Evolutionary conservation across 345 rosid species (phyloP).

Genomic region (Heritiera fomes): DNA sequence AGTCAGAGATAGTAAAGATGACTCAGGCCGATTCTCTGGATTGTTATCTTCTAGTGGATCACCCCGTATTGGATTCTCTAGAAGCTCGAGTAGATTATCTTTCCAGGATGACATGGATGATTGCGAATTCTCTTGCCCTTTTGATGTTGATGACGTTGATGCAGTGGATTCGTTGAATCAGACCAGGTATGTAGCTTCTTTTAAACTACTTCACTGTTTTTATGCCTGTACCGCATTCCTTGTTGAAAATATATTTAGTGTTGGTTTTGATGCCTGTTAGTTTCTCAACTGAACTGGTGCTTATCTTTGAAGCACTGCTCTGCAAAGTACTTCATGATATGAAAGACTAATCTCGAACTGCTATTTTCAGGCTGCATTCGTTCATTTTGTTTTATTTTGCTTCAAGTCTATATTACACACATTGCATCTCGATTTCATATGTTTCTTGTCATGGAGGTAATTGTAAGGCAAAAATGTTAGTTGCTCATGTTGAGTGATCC

Average conservation of each 20-base stretch:
- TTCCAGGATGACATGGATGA: conserved; percentile 79
- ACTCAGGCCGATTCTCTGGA: conserved; percentile 86
- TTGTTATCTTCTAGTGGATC: conserved; percentile 84
- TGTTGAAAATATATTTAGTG: neutral
- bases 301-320: conserved; percentile 11
- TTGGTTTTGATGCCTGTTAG: neutral
- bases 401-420: neutral
- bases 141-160: conserved; percentile 84
- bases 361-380: conserved; percentile 1
- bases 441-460: conserved; percentile 8
- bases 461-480: neutral
- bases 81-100: conserved; percentile 85
- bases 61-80: conserved; percentile 74
- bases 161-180: conserved; percentile 44
- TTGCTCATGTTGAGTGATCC: neutral
- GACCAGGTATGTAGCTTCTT: conserved; percentile 46
- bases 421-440: neutral
- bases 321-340: neutral
- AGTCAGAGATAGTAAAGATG: conserved; percentile 67
- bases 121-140: conserved; percentile 84
- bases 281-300: neutral
- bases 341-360: neutral
- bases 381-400: neutral
- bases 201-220: neutral
- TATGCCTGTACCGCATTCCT: neutral